phyloP scores from a whole-genome alignment of 2,329 filamentous ascomycete species.

The Xylariales sp. region DNA sequence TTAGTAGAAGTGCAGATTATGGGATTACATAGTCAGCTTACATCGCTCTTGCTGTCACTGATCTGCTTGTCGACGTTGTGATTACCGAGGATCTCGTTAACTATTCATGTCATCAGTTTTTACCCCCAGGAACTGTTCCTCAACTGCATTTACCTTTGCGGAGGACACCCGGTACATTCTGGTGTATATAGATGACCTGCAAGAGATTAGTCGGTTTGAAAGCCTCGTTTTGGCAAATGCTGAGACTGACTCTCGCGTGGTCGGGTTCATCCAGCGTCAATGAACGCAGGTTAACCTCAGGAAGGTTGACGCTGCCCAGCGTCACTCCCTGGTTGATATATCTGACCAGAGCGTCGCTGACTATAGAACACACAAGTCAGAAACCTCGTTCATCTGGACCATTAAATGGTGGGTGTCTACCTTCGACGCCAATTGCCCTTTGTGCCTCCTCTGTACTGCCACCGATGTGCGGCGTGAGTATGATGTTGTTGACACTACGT shows the following conservation, averaged over 20 bases:
- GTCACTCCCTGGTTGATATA: conserved; percentile 97
- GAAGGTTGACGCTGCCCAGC: conserved; percentile 89
- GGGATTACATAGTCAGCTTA: conserved; percentile 33
- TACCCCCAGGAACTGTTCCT: neutral
- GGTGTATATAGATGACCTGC: conserved; percentile 89
- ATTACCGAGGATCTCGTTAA: conserved; percentile 89
- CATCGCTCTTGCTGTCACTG: conserved; percentile 88
- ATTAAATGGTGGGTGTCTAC: conserved; percentile 29
- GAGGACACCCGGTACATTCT: conserved; percentile 92
- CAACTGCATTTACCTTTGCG: conserved; percentile 56
- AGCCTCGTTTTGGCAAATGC: neutral
- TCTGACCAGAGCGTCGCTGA: conserved; percentile 78
- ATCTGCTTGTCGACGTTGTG: conserved; percentile 99
- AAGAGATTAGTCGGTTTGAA: conserved; percentile 17
- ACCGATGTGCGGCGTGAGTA: conserved; percentile 94
- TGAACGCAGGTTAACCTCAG: conserved; percentile 88
- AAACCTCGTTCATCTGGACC: too few species aligned
- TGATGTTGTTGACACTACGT: conserved; percentile 80
- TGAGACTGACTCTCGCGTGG: conserved; percentile 67
- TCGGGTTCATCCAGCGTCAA: conserved; percentile 85
- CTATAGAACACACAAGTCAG: conserved; percentile 38
- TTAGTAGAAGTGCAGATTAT: neutral
- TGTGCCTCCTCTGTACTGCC: conserved; percentile 98
- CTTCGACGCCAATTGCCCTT: conserved; percentile 88
- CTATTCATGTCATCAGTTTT: conserved; percentile 35